Conservation (phyloP, 257 asterid species). For the Plectranthus barbatus region DNA sequence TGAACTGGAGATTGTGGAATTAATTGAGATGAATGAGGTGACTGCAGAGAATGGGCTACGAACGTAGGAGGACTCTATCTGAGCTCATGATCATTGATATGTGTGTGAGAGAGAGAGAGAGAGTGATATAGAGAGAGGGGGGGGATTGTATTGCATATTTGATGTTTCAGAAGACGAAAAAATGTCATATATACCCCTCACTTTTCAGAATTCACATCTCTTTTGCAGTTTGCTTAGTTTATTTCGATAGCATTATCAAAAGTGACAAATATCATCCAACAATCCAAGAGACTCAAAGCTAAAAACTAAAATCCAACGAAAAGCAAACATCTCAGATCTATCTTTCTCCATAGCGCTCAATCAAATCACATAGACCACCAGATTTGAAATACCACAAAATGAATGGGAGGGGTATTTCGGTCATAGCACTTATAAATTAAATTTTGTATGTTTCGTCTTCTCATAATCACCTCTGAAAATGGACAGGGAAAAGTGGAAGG, state of each 20-base stretch:
- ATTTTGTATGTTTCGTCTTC: neutral
- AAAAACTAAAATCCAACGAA: too few relatives aligned
- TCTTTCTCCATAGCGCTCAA: too few relatives aligned
- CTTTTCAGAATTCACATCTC: neutral
- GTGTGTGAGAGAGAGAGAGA: neutral
- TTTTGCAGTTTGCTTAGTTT: neutral
- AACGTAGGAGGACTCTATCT: conserved; percentile 4
- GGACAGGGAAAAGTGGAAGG: conserved; percentile 1
- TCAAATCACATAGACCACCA: too few relatives aligned
- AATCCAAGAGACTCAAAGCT: too few relatives aligned
- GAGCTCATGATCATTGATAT: neutral
- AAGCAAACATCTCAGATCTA: too few relatives aligned
- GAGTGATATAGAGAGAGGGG: neutral
- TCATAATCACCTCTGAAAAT: conserved; percentile 13
- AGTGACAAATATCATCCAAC: too few relatives aligned
- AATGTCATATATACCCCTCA: too few relatives aligned
- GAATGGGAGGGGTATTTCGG: conserved; percentile 6
- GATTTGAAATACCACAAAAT: neutral
- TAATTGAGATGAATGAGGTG: neutral
- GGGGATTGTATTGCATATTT: neutral
- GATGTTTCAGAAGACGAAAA: too few relatives aligned
- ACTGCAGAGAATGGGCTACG: conserved; percentile 13
- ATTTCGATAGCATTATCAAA: too few relatives aligned
- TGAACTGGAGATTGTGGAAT: conserved; percentile 2
- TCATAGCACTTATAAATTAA: neutral